phyloP scores from a whole-genome alignment of 305 asterid genomes.

The Ilex paraguariensis region DNA sequence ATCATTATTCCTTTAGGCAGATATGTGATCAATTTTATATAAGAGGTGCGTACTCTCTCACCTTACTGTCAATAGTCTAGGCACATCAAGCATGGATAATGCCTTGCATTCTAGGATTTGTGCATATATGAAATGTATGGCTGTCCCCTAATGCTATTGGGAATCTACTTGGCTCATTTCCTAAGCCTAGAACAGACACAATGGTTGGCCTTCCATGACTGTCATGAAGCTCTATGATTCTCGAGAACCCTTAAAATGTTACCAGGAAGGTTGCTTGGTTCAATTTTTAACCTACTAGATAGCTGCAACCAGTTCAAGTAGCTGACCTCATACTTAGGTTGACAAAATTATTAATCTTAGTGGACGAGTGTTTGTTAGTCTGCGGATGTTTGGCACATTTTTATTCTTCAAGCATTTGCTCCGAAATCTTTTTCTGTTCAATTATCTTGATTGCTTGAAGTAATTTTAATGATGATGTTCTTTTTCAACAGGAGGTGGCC shows the following conservation, averaged over 20 bases:
- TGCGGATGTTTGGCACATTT: neutral
- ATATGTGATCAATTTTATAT: conserved; percentile 87
- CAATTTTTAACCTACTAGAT: no score
- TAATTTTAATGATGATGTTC: no score
- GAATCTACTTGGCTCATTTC: no score
- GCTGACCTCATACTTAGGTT: no score
- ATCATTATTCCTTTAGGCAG: conserved; percentile 92
- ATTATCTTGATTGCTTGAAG: no score
- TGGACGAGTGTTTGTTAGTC: neutral
- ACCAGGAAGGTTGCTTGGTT: no score
- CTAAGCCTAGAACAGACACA: no score
- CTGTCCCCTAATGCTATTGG: neutral
- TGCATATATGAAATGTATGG: neutral
- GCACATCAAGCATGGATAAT: neutral
- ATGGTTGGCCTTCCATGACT: no score
- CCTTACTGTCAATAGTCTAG: neutral
- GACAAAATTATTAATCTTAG: neutral
- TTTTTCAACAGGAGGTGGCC: conserved; percentile 81
- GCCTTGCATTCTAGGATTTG: neutral
- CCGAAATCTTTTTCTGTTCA: neutral
- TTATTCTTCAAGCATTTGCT: neutral
- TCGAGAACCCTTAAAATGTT: no score
- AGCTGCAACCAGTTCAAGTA: no score
- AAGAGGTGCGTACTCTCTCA: conserved; percentile 42
- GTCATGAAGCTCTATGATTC: no score